Evolutionary conservation across 179 eudicot species (phyloP).

Genomic region (Amaranthus tricolor): DNA sequence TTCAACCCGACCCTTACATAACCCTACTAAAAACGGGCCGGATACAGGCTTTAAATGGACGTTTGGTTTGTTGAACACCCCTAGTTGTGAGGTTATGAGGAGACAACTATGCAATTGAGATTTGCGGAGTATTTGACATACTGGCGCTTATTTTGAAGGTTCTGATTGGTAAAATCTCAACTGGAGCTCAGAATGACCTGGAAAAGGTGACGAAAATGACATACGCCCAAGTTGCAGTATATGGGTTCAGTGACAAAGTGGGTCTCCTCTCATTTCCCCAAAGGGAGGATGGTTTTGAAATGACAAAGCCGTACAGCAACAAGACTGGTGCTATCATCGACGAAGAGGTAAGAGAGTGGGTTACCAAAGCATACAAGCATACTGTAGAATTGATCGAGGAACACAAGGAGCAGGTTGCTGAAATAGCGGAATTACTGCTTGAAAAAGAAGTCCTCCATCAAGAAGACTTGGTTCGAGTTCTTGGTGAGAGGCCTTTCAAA

Average conservation of each 20-base stretch:
- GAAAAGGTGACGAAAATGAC: constrained; percentile 90
- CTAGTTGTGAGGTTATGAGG: background rate
- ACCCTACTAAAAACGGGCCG: too few species aligned
- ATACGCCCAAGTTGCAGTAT: constrained; percentile 78
- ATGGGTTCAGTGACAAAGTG: constrained; percentile 85
- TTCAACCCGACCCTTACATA: too few species aligned
- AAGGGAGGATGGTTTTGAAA: constrained; percentile 65
- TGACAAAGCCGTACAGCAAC: constrained; percentile 75
- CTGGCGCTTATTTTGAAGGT: constrained; percentile 29
- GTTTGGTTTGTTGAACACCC: too few species aligned
- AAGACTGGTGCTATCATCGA: constrained; percentile 78
- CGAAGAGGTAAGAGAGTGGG: constrained; percentile 82
- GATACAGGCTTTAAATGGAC: too few species aligned
- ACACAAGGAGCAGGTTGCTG: constrained; percentile 72
- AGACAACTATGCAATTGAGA: background rate
- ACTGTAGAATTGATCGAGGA: constrained; percentile 57
- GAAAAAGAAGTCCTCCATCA: constrained; percentile 84
- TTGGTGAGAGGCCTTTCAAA: constrained; percentile 77
- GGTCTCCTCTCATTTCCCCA: constrained; percentile 86
- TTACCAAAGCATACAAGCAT: constrained; percentile 61
- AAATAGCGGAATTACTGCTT: constrained; percentile 68
- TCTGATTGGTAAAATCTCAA: constrained; percentile 69
- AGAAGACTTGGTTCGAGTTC: constrained; percentile 61
- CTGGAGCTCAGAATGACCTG: constrained; percentile 84
- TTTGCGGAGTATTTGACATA: background rate